Evolutionary conservation across 148 eudicot genomes (phyloP), one percentile per base, ranked within the genome.

Genomic region (Amaranthus cruentus): DNA sequence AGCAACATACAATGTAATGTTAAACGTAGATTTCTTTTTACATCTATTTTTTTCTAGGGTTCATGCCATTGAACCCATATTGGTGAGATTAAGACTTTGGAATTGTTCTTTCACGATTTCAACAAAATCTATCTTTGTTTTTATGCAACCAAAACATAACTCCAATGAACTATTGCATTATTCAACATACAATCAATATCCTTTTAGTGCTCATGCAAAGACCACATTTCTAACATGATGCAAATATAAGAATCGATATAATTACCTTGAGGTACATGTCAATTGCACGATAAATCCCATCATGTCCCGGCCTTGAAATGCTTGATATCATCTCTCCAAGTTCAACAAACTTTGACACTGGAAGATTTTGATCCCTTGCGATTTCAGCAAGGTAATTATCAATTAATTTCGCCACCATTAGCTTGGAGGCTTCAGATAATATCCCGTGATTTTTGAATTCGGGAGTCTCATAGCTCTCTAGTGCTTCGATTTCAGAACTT

Each of bases 231-330:
- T 43, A 15, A 81, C 42, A 47, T 62, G 55, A 58, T 59, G 60
- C 62, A 67, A 49, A 77, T 28, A 63, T 60, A 43, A 58, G 46
- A 48, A 54, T 18, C 68, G 9, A 47, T 46, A 28, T 66, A 70
- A n/a, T 82, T 85, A 92, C 99, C 96, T 95, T 88, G 66, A 95
- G 89, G 79, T 88, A 91, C 82, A 72, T 90, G 74, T 95, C 99
- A 64, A 95, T 90, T 75, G 99, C 96, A 38, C 94, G 90, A 81
- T 95, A 95, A 14, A 95, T 80, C 13, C 86, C 94, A 80, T 95
- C 99, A 73, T 95, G 99, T 46, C 88, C 76, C 15, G 96, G 94
- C 44, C 99, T 85, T 60, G 90, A 76, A 66, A 82, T 84, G 72
- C 85, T 55, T 55, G 94, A 88, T 57, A 88, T 84, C 92, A 90